Evolutionary conservation across 768 basidiomycete species (phyloP), one percentile per base, ranked within the genome.

Genomic region (Pleurotus pulmonarius): DNA sequence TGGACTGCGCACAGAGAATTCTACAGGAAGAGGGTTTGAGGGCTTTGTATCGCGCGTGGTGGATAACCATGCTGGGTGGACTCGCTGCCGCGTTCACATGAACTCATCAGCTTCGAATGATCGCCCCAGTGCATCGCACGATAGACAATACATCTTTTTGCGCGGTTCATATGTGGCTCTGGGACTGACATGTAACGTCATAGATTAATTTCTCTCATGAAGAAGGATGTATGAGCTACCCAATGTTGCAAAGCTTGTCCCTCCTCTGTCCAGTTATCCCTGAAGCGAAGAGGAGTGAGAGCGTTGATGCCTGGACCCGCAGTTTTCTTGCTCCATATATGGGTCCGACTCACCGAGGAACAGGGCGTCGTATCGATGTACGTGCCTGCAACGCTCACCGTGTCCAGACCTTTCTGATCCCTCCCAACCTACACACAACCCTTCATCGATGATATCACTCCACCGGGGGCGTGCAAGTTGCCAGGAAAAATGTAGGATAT

Each of bases 21-120:
- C 65, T 88, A 11, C 78, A 87, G 34, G 92, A 94, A 68, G 92
- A 94, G 67, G 92, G 92, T 1, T 80, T 79, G 72, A 66, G 68
- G 61, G 79, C 88, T 0, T 67, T 94, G 54, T 92, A 90, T 65
- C 85, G 91, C 34, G 92, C 86, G 4, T 93, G 90, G 90, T 93
- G 91, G 92, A 65, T 92, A 49, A 90, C 88, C 3, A 73, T 88
- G 68, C 61, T 90, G 40, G 86, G 83, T 25, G 81, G 81, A 40
- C 67, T 87, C 34, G 72, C 66, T 48, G 86, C 82, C 59, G 81
- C 83, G n/a, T 75, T 82, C 60, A 73, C 73, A 56, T 81, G 64
- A 73, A 60, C 24, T n/a, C 22, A 39, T 38, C 13, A 46, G 46
- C 45, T 22, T 26, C 46, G 37, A 12, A 22, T 47, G 25, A 41